Evolutionary conservation across 73 alveolate species (phyloP), one percentile per base, ranked within the genome.

Genomic region (Tetrahymena borealis): DNA sequence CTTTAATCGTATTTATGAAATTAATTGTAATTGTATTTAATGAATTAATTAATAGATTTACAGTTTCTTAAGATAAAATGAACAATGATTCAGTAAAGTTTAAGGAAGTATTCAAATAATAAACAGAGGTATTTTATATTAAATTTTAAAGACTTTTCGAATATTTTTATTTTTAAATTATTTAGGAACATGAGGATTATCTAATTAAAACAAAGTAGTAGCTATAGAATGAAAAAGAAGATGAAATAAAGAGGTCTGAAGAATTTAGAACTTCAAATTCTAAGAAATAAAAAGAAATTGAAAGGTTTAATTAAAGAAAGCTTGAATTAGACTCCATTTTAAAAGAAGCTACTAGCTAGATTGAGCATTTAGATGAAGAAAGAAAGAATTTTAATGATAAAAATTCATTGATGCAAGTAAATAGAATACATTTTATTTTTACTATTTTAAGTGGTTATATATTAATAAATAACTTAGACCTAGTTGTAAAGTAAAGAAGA

Each of bases 261-360:
- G 78, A 93, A n/a, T 79, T 85, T n/a, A 93, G 95, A 40, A 78
- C 93, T 11, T 60, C 90, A 6, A 93, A 93, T 40, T 79, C 95
- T 24, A 93, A 93, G 78, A 40, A 60, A 33, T 35, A 93, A 40
- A 93, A 93, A 41, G 95, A 79, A 90, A 39, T 78, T 28, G 93
- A 93, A 28, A 93, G 93, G 39, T 93, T 78, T 93, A 20, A 39
- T 78, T 38, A 39, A 12, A 93, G 95, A 93, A 93, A 93, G 41
- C n/a, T 78, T 33, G 95, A 93, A 39, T 39, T 93, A 39, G 91
- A 93, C 28, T 41, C 78, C 13, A 38, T 93, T 41, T 40, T 93
- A 3, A 93, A 78, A 40, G 95, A 93, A 18, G 91, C 95, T 20
- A 37, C 39, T 11, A 79, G 91, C 39, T 85, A 93, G 41, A 85